Conservation (phyloP, 805 yeast genomes). For the Torulaspora maleeae region DNA sequence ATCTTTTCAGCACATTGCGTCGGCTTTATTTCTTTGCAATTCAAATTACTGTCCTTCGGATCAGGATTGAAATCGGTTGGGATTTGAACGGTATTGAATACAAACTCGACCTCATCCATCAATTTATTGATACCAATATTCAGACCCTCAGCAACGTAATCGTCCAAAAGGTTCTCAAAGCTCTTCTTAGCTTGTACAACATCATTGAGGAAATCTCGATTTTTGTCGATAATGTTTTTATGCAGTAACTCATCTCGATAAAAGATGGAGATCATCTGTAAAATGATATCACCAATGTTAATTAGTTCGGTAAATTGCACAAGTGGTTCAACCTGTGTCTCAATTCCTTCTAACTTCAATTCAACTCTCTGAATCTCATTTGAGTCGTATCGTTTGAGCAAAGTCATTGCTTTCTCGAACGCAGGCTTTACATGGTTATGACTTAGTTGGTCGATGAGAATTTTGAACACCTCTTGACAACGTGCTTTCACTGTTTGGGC, state of each 20-base stretch:
- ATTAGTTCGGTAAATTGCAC: conserved; percentile 85
- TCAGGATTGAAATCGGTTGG: conserved; percentile 61
- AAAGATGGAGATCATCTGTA: conserved; percentile 87
- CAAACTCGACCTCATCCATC: conserved; percentile 70
- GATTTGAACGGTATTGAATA: conserved; percentile 50
- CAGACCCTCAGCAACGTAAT: conserved; percentile 86
- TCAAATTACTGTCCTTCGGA: conserved; percentile 11
- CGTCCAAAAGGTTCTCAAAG: conserved; percentile 78
- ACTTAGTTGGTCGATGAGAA: conserved; percentile 58
- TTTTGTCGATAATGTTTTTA: conserved; percentile 54
- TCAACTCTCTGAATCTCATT: conserved; percentile 35
- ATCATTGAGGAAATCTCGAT: conserved; percentile 71
- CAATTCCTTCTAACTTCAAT: conserved; percentile 33
- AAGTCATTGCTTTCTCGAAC: conserved; percentile 70
- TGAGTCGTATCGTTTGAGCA: conserved; percentile 71
- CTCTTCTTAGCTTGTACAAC: conserved; percentile 74
- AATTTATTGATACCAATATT: conserved; percentile 89
- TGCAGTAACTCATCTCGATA: conserved; percentile 75
- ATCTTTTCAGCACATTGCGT: conserved; percentile 63
- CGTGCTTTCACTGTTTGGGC: conserved; percentile 27
- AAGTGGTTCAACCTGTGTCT: conserved; percentile 65
- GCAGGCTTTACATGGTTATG: conserved; percentile 78
- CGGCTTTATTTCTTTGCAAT: conserved; percentile 39
- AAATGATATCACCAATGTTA: conserved; percentile 85
- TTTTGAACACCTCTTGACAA: conserved; percentile 62